Evolutionary conservation across 1,284 basidiomycete genomes (phyloP).

Genomic region (Rhodotorula sp.): DNA sequence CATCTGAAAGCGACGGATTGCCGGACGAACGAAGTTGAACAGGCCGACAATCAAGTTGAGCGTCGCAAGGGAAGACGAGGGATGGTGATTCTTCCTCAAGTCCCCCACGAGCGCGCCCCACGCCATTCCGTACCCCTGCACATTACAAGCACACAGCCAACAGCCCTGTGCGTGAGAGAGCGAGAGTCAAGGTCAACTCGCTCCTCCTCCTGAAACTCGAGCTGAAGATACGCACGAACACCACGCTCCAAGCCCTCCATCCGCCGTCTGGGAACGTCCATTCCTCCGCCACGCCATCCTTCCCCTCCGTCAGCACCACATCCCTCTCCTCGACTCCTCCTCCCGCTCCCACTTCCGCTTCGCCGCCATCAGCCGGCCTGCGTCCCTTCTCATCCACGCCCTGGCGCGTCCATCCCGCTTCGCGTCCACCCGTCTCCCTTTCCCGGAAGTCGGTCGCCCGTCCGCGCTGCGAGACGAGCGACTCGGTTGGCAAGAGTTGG

Average conservation of each 20-base stretch:
- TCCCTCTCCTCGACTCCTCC: background rate
- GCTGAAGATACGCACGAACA: conserved; percentile 21
- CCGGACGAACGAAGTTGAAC: background rate
- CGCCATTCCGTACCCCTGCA: conserved; percentile 28
- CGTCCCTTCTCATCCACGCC: background rate
- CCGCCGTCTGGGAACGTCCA: conserved; percentile 41
- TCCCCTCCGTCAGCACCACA: background rate
- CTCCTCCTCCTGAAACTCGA: background rate
- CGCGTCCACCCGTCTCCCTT: background rate
- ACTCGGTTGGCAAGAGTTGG: conserved; percentile 11
- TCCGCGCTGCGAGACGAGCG: conserved; percentile 12
- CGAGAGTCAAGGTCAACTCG: background rate
- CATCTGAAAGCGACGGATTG: no score
- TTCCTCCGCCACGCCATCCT: conserved; percentile 5
- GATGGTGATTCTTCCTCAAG: conserved; percentile 13
- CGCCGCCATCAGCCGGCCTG: background rate
- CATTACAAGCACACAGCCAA: conserved; percentile 27
- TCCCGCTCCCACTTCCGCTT: background rate
- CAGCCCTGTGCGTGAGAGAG: conserved; percentile 20
- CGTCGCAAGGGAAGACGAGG: conserved; percentile 1
- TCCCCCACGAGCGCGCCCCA: conserved; percentile 20
- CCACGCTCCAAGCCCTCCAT: conserved; percentile 29
- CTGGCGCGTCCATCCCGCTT: background rate
- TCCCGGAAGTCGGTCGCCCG: conserved; percentile 17
- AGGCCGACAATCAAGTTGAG: conserved; percentile 13